Evolutionary conservation across 352 stramenopile genomes (phyloP), one percentile per base, ranked within the genome.

Genomic region (Phytophthora hibernalis): DNA sequence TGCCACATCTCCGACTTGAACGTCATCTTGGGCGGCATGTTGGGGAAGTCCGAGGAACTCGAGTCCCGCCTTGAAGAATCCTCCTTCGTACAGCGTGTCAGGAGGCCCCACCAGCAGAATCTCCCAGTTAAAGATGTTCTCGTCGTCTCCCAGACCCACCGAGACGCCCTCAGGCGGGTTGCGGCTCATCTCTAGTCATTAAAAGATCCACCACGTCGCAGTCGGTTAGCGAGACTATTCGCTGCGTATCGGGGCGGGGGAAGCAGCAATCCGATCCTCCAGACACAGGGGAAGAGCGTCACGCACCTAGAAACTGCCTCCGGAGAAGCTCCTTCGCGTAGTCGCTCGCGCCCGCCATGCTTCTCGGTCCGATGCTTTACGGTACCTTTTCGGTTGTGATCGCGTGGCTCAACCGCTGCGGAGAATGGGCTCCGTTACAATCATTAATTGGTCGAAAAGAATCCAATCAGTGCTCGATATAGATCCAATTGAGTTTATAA

Each of bases 1-100:
- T 99, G 98, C 96, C 97, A 99, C 95, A 99, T 99, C 76, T 99
- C 95, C 31, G 96, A 99, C 51, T 91, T 91, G 79, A 99, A 99
- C 22, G 91, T 99, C 97, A 99, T 99, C 61, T 96, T 98, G 20
- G 96, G 96, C 38, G 98, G 98, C 89, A 98, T 98, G 81, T 99
- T 99, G 44, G 98, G 98, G 74, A 99, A 99, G 73, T 99, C 97
- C 11, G 83, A 61, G 98, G 75, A 99, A 99, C 54, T 98, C 86
- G 22, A 99, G 86, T 37, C 81, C 80, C 20, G 97, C 97, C 74
- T 98, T 99, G 83, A 99, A 99, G 74, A 99, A 99, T 15, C 95
- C 98, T 54, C 97, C 98, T 74, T 99, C 91, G 53, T 98, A 98
- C 44, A 97, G 79, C 52, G 92, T 98, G 67, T 98, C 95, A 2